phyloP scores from a whole-genome alignment of 164 flowering plant species.

The Piper betle region DNA sequence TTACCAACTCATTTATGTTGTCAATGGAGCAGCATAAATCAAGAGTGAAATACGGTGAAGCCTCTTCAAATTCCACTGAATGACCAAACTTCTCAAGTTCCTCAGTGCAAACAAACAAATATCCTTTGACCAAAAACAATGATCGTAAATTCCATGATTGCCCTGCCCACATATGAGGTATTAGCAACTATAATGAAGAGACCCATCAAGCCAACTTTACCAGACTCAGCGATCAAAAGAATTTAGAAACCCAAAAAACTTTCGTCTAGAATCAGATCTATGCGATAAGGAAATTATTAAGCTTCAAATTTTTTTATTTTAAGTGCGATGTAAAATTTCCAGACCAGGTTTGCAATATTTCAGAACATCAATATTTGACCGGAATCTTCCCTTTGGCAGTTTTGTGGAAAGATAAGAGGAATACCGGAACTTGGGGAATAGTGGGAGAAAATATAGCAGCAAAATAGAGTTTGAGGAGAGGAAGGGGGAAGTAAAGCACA shows the following conservation, averaged over 20 bases:
- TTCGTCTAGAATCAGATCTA: neutral
- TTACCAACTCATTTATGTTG: slow-evolving; percentile 59
- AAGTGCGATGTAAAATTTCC: too few species aligned
- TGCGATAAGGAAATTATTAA: neutral
- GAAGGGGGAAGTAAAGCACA: too few species aligned
- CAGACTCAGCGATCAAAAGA: neutral
- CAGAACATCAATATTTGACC: too few species aligned
- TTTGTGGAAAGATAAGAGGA: too few species aligned
- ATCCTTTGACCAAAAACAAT: slow-evolving; percentile 41
- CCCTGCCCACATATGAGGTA: slow-evolving; percentile 21
- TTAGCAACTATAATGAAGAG: neutral
- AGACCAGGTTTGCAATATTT: too few species aligned
- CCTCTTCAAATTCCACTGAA: slow-evolving; percentile 10
- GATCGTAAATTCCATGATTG: slow-evolving; percentile 52
- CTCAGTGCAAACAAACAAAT: slow-evolving; percentile 50
- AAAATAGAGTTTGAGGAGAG: too few species aligned
- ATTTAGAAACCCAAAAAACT: neutral
- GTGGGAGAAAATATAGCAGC: too few species aligned
- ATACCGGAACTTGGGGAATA: too few species aligned
- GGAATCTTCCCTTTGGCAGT: too few species aligned
- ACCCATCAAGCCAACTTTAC: neutral
- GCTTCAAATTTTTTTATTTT: neutral
- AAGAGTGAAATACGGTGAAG: slow-evolving; percentile 34
- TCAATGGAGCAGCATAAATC: slow-evolving; percentile 47
- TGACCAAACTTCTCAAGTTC: slow-evolving; percentile 41